These are phyloP conservation scores for Torulaspora quercuum DNA, from an alignment of 805 yeast genomes.

Conservation along the genomic window DNA sequence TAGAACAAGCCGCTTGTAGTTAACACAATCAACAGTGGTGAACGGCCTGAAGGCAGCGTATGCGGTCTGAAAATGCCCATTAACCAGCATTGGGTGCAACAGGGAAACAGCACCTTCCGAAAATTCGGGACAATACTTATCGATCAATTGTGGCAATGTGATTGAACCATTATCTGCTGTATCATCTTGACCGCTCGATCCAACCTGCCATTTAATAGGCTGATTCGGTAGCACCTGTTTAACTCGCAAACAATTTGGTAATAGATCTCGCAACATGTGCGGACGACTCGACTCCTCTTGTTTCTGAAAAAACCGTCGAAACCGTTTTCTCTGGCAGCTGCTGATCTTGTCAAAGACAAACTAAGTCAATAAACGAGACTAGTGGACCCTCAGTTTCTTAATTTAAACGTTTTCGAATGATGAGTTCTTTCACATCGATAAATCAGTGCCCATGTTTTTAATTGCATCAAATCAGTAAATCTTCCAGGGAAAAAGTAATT, in stretches of 20 bases:
- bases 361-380: no score
- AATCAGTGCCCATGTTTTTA: no score
- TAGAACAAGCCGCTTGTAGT: constrained; percentile 60
- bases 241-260: constrained; percentile 13
- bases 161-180: constrained; percentile 6
- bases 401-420: no score
- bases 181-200: neutral
- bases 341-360: no score
- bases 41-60: constrained; percentile 53
- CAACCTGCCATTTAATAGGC: constrained; percentile 12
- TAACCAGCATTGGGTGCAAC: constrained; percentile 55
- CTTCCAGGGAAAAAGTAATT: no score
- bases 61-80: constrained; percentile 69
- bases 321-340: constrained; percentile 1
- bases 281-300: constrained; percentile 5
- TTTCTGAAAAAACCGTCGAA: constrained; percentile 2
- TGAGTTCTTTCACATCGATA: no score
- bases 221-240: constrained; percentile 10
- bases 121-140: constrained; percentile 44
- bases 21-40: constrained; percentile 46
- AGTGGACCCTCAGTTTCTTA: no score
- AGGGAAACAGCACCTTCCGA: constrained; percentile 43
- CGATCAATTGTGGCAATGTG: constrained; percentile 34
- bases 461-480: no score
- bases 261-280: constrained; percentile 9